phyloP scores from a whole-genome alignment of 805 yeast species.

The Vanderwaltozyma tropicalis region DNA sequence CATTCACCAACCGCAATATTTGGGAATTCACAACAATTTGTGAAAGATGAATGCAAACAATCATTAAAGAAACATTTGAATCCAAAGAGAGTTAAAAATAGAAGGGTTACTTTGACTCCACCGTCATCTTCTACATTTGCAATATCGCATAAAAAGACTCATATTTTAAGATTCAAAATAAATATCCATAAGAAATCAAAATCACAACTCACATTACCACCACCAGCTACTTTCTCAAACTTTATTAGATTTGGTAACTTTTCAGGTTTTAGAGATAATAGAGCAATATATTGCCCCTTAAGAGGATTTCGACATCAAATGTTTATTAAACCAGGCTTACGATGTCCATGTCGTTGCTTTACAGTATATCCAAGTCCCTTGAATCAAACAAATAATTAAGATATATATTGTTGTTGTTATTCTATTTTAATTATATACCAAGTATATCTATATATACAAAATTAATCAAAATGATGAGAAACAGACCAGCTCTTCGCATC shows the following conservation, averaged over 20 bases:
- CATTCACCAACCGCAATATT: too few relatives aligned
- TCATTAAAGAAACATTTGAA: too few relatives aligned
- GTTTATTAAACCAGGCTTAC: slow-evolving; percentile 7
- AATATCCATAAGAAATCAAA: slow-evolving; percentile 5
- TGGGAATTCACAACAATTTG: too few relatives aligned
- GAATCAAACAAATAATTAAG: neutral
- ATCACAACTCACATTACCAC: neutral
- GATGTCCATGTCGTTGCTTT: slow-evolving; percentile 11
- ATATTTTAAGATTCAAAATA: slow-evolving; percentile 3
- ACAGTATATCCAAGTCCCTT: slow-evolving; percentile 16
- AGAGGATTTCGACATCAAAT: slow-evolving; percentile 12
- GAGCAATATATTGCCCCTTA: slow-evolving; percentile 13
- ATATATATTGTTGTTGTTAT: neutral
- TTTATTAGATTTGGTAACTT: slow-evolving; percentile 14
- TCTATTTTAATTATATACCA: neutral
- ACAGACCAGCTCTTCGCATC: slow-evolving; percentile 25
- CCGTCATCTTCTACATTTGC: neutral
- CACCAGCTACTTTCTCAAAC: slow-evolving; percentile 4
- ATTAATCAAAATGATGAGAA: too few relatives aligned
- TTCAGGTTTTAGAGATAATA: slow-evolving; percentile 12
- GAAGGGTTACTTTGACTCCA: too few relatives aligned
- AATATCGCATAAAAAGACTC: slow-evolving; percentile 4
- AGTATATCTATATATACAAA: too few relatives aligned
- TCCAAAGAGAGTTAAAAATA: too few relatives aligned
- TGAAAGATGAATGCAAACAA: too few relatives aligned